These are phyloP conservation scores for Amoebophrya sp. DNA, from an alignment of 169 alveolate genomes.

Conservation along the genomic window DNA sequence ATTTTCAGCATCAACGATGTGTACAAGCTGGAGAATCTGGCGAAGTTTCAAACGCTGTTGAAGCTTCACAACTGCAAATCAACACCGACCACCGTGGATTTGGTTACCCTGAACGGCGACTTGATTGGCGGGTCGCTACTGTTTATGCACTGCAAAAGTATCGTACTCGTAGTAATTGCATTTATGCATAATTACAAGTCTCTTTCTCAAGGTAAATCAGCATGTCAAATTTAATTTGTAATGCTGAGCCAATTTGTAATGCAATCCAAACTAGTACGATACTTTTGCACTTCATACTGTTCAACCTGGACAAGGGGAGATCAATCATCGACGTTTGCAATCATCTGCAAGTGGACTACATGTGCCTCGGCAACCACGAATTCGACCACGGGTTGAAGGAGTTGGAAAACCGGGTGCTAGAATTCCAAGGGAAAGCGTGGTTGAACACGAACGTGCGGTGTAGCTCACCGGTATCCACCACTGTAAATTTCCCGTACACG, in stretches of 20 bases:
- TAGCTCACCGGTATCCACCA: background rate
- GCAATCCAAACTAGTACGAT: too few relatives aligned
- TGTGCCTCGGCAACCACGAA: background rate
- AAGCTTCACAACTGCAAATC: background rate
- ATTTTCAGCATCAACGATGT: background rate
- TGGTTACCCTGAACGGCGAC: background rate
- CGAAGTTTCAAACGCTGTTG: background rate
- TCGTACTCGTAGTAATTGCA: too few relatives aligned
- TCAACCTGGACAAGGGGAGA: too few relatives aligned
- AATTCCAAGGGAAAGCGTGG: background rate
- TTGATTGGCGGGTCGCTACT: background rate
- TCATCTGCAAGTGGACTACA: background rate
- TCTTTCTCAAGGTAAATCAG: too few relatives aligned
- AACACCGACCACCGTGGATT: background rate
- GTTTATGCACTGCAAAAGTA: too few relatives aligned
- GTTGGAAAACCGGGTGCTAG: background rate
- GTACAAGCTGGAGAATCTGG: background rate
- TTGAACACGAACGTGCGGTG: background rate
- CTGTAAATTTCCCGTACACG: too few relatives aligned
- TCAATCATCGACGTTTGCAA: background rate
- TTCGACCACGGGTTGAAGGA: background rate
- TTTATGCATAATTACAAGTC: too few relatives aligned
- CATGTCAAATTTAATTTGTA: background rate
- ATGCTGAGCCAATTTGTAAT: too few relatives aligned
- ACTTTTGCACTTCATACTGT: too few relatives aligned